Evolutionary conservation across 2,329 filamentous ascomycete species (phyloP).

Genomic region (Exophiala spinifera): DNA sequence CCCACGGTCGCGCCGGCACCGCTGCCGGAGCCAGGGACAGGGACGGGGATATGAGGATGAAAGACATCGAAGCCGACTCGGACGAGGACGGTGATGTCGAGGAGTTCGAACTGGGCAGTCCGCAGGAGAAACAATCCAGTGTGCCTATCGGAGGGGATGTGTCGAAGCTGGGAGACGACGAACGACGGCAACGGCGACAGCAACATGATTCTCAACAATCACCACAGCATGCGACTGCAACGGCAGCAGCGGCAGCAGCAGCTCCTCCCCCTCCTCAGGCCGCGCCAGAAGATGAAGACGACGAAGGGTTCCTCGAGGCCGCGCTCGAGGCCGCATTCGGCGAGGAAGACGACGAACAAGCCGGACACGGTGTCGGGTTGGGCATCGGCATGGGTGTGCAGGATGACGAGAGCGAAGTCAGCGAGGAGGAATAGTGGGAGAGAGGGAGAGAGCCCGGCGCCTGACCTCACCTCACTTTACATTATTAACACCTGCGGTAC

Average conservation of each 20-base stretch:
- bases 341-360: slow-evolving; percentile 45
- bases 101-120: slow-evolving; percentile 35
- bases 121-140: slow-evolving; percentile 10
- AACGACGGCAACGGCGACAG: background rate
- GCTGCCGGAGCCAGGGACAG: slow-evolving; percentile 12
- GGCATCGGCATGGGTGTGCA: slow-evolving; percentile 59
- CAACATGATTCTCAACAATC: background rate
- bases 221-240: background rate
- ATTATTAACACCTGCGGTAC: no score
- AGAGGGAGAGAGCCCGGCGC: no score
- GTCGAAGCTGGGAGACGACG: slow-evolving; percentile 8
- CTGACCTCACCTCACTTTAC: no score
- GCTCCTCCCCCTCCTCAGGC: no score
- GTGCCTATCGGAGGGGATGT: slow-evolving; percentile 9
- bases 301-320: slow-evolving; percentile 55
- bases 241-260: slow-evolving; percentile 3
- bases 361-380: slow-evolving; percentile 59
- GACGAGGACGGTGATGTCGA: slow-evolving; percentile 46
- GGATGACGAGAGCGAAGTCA: slow-evolving; percentile 62
- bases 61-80: slow-evolving; percentile 38
- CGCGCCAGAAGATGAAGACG: slow-evolving; percentile 37
- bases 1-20: background rate
- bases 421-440: slow-evolving; percentile 57
- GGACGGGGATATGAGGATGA: slow-evolving; percentile 30
- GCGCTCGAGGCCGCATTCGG: slow-evolving; percentile 57